phyloP scores from a whole-genome alignment of 768 basidiomycete genomes.

The Butyriboletus loyo region DNA sequence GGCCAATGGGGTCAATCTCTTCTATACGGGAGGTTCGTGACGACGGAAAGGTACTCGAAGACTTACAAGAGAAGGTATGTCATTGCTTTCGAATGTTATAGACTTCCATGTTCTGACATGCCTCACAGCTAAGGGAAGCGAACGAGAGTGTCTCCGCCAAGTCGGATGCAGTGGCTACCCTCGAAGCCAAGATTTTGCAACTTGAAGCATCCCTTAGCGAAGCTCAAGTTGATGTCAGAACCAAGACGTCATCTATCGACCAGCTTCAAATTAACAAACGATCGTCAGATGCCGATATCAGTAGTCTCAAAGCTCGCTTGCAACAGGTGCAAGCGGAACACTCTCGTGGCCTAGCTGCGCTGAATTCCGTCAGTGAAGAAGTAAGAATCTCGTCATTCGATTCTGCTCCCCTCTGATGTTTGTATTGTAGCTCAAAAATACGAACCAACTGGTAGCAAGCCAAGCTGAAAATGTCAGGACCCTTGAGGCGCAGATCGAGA shows the following conservation, averaged over 20 bases:
- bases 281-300: slow-evolving; percentile 47
- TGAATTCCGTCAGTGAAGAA: slow-evolving; percentile 47
- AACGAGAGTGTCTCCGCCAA: slow-evolving; percentile 53
- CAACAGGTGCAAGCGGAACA: slow-evolving; percentile 33
- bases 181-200: slow-evolving; percentile 51
- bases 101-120: neutral
- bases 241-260: slow-evolving; percentile 43
- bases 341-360: slow-evolving; percentile 23
- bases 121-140: slow-evolving; percentile 55
- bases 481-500: slow-evolving; percentile 50
- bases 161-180: slow-evolving; percentile 43
- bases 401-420: slow-evolving; percentile 2
- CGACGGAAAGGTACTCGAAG: slow-evolving; percentile 53
- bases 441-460: slow-evolving; percentile 38
- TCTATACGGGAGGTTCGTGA: slow-evolving; percentile 71
- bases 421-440: slow-evolving; percentile 46
- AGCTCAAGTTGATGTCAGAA: slow-evolving; percentile 44
- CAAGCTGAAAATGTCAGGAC: slow-evolving; percentile 46
- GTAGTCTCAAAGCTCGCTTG: slow-evolving; percentile 41
- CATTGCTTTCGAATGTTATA: neutral
- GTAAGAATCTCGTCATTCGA: slow-evolving; percentile 35
- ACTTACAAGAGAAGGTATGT: slow-evolving; percentile 58
- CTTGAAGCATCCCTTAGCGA: slow-evolving; percentile 50
- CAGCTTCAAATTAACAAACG: slow-evolving; percentile 50
- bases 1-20: slow-evolving; percentile 60